Base-by-base conservation (phyloP, 2,329 filamentous ascomycete genomes). In the Chaetomium sp. region DNA sequence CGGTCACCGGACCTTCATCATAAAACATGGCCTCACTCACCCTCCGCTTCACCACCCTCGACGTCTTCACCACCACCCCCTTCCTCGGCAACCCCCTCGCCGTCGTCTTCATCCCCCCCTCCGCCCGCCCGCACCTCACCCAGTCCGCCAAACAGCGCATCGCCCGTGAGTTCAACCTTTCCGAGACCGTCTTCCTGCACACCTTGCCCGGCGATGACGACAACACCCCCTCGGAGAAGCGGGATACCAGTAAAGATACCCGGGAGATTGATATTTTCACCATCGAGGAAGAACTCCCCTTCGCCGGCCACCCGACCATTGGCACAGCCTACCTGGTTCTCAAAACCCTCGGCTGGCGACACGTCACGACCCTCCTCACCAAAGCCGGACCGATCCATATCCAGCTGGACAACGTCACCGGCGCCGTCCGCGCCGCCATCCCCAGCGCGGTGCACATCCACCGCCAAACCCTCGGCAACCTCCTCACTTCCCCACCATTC, bases 381-480 rank as follows among this genome's bases (percentile, higher is more conserved):
- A 82, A 80, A 59, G 79, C 82, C 11, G 82, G 83, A 4, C 74
- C 76, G 12, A 82, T 85, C 59, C 65, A 72, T 10, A 74, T 84
- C 54, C 61, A 64, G 55, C 38, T 62, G 9, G 6, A 38, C 14
- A 11, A n/a, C n/a, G 11, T 5, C 41, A 43, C 12, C 32, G 41
- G 67, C 74, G 58, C 74, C n/a, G 80, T 85, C 5, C 78, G 76
- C 51, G 86, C 86, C 12, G 70, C 70, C 4, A 85, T 91, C 59
- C 86, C 87, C 37, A 85, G 89, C 66, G 75, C 86, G 58, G 76
- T 86, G 59, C 86, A 81, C 63, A 65, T 84, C 54, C 87, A 91
- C 69, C 62, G 62, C 6, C 63, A 67, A 27, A 72, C 68, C 6
- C 67, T 80, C 4, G 66, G 66, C 11, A 61, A 70, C 36, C 59